A percentile compares a stretch with the other conserved stretches of the same genome.
Conservation (phyloP, 208 protist genomes). For the Leishmania gerbilli region DNA sequence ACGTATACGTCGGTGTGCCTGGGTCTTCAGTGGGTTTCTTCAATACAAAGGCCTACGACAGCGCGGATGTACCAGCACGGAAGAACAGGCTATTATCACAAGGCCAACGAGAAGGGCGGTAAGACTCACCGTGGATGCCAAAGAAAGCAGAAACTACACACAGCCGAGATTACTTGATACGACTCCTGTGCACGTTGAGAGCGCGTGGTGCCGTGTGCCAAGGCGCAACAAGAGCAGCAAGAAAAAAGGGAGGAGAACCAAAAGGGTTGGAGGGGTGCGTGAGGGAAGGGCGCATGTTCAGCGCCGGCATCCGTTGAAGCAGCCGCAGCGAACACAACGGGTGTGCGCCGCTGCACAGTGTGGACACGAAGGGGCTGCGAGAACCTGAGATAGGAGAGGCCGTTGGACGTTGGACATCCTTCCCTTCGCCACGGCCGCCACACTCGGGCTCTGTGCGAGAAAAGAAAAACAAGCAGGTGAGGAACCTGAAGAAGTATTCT, state of each 20-base stretch:
- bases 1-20: not conserved
- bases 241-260: not conserved
- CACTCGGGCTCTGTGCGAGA: not conserved
- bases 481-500: not conserved
- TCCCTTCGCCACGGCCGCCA: not conserved
- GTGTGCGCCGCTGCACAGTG: not conserved
- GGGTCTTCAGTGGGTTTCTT: not conserved
- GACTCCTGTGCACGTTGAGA: not conserved
- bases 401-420: not conserved
- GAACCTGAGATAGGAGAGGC: not conserved
- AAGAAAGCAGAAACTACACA: not conserved
- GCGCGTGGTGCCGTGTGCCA: not conserved
- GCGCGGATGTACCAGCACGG: not conserved
- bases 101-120: not conserved
- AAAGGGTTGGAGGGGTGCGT: not conserved
- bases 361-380: not conserved
- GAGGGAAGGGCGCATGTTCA: not conserved
- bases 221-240: not conserved
- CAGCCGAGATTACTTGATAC: conserved; percentile 2
- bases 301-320: not conserved
- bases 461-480: not conserved
- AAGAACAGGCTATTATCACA: not conserved
- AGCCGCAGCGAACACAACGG: not conserved
- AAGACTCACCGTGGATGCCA: conserved; percentile 7
- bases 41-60: not conserved